These are phyloP conservation scores for Artemisia annua DNA, from an alignment of 129 eudicot genomes.

Conservation along the genomic window DNA sequence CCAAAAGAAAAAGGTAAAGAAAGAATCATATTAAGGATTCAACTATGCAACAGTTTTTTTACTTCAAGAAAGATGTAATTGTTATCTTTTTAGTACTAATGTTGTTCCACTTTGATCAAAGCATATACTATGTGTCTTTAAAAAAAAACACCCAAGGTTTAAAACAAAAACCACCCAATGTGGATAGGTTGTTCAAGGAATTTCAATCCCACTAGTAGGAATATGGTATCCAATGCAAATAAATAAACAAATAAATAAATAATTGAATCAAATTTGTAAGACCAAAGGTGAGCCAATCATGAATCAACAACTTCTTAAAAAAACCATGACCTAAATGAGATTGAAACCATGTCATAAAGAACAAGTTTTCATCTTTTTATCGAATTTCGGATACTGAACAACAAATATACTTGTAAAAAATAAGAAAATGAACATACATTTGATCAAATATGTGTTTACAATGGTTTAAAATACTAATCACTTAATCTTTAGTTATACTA, in stretches of 20 bases:
- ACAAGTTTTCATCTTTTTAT: conserved; percentile 20
- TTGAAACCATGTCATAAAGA: conserved; percentile 7
- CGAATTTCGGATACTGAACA: neutral
- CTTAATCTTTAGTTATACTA: neutral
- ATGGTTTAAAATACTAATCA: conserved; percentile 6
- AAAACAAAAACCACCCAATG: neutral
- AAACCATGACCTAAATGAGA: conserved; percentile 2
- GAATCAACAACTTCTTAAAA: neutral
- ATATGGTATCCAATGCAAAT: conserved; percentile 24
- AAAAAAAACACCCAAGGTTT: neutral
- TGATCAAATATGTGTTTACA: neutral
- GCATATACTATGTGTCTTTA: conserved; percentile 23
- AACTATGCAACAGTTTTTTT: conserved; percentile 18
- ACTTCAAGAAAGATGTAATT: conserved; percentile 14
- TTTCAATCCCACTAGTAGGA: conserved; percentile 4
- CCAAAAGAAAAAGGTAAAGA: conserved; percentile 48
- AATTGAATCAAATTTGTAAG: neutral
- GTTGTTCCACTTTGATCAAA: conserved; percentile 32
- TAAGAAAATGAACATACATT: neutral
- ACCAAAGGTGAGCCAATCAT: neutral
- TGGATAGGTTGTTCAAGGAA: conserved; percentile 2
- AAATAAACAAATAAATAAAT: neutral
- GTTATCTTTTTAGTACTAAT: conserved; percentile 25
- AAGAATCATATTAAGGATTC: conserved; percentile 30
- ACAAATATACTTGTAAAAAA: neutral